phyloP scores from a whole-genome alignment of 2,329 filamentous ascomycete species.

The Fusarium miscanthi region DNA sequence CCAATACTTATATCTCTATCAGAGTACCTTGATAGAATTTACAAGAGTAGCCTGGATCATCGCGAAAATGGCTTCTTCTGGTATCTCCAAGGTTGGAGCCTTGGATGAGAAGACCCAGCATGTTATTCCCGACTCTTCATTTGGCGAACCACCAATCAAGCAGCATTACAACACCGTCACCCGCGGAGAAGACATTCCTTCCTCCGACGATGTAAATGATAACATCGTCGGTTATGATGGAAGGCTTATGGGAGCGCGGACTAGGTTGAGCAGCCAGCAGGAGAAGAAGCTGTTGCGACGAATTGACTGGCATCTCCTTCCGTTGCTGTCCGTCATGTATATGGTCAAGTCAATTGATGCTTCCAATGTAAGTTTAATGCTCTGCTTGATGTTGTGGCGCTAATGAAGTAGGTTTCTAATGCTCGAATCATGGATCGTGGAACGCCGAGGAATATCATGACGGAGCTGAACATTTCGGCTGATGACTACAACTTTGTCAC shows the following conservation, averaged over 20 bases:
- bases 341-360: neutral
- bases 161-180: neutral
- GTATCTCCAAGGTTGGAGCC: neutral
- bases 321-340: neutral
- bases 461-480: neutral
- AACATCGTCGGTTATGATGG: neutral
- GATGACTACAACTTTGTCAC: neutral
- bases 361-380: accelerated
- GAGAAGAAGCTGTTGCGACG: neutral
- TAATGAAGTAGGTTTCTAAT: neutral
- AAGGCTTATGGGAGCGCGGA: neutral
- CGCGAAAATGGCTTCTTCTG: neutral
- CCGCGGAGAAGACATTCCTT: neutral
- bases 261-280: neutral
- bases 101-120: neutral
- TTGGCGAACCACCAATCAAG: accelerated
- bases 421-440: neutral
- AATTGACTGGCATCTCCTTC: neutral
- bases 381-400: accelerated
- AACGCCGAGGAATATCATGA: neutral
- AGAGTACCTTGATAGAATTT: accelerated
- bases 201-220: accelerated
- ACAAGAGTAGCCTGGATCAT: neutral
- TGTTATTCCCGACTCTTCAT: neutral
- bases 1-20: neutral